Percentiles rank a stretch among this genome's conserved stretches.
Conservation (phyloP, 1,139 yeast species). For the Pichia sp. region DNA sequence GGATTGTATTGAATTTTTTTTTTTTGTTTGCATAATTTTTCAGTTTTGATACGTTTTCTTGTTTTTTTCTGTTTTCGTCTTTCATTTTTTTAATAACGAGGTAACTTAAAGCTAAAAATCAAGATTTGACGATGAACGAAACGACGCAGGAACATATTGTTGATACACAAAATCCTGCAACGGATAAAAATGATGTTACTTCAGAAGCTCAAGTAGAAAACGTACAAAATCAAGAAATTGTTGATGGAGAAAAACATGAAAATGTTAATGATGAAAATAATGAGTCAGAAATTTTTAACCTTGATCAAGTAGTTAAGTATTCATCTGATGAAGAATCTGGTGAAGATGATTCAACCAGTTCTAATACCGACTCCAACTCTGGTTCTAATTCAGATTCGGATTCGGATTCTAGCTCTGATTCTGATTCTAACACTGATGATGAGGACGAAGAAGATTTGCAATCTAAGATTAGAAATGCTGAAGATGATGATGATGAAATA, state of each 20-base stretch:
- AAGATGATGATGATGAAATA: slow-evolving; percentile 27
- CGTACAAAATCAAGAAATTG: neutral
- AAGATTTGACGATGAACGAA: no score
- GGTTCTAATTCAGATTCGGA: slow-evolving; percentile 8
- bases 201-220: neutral
- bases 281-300: slow-evolving; percentile 14
- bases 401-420: slow-evolving; percentile 13
- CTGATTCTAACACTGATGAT: slow-evolving; percentile 9
- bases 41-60: no score
- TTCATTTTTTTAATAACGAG: no score
- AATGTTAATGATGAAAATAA: neutral
- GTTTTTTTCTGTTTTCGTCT: no score
- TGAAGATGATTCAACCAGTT: slow-evolving; percentile 1
- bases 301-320: slow-evolving; percentile 12
- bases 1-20: neutral
- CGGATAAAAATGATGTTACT: neutral
- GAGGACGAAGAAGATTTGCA: slow-evolving; percentile 28
- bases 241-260: neutral
- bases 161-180: no score
- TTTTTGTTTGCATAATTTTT: no score
- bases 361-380: slow-evolving; percentile 1
- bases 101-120: no score
- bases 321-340: slow-evolving; percentile 18
- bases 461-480: slow-evolving; percentile 21
- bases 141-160: no score